These are phyloP conservation scores for Phaeosphaeriaceae sp. DNA, from an alignment of 2,329 filamentous ascomycete genomes.

Conservation along the genomic window DNA sequence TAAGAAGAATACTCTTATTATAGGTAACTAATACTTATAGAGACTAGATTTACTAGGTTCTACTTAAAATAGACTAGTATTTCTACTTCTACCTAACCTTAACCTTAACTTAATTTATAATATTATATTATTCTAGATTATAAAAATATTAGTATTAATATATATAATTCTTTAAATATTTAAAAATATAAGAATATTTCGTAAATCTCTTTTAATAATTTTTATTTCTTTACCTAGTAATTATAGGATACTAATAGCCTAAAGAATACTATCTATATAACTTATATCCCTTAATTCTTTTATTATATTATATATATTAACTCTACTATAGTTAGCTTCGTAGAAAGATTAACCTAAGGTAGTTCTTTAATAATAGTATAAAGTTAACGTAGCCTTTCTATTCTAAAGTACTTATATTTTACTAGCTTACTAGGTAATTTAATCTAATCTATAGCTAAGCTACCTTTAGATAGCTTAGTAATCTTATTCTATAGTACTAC, in stretches of 20 bases:
- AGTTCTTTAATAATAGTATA: background rate
- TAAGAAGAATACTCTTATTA: background rate
- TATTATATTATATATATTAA: background rate
- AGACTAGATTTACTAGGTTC: background rate
- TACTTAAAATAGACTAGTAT: background rate
- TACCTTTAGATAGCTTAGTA: background rate
- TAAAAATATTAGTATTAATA: background rate
- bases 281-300: background rate
- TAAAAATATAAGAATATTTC: background rate
- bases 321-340: background rate
- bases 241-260: constrained; percentile 1
- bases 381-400: background rate
- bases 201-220: background rate
- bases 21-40: background rate
- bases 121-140: constrained; percentile 1
- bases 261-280: background rate
- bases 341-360: background rate
- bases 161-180: background rate
- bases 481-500: background rate
- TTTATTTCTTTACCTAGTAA: background rate
- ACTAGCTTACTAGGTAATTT: background rate
- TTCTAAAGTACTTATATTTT: background rate
- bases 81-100: constrained; percentile 1
- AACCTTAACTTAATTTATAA: background rate
- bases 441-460: background rate